phyloP scores from a whole-genome alignment of 495 filamentous ascomycete genomes.

The Podospora anserina region DNA sequence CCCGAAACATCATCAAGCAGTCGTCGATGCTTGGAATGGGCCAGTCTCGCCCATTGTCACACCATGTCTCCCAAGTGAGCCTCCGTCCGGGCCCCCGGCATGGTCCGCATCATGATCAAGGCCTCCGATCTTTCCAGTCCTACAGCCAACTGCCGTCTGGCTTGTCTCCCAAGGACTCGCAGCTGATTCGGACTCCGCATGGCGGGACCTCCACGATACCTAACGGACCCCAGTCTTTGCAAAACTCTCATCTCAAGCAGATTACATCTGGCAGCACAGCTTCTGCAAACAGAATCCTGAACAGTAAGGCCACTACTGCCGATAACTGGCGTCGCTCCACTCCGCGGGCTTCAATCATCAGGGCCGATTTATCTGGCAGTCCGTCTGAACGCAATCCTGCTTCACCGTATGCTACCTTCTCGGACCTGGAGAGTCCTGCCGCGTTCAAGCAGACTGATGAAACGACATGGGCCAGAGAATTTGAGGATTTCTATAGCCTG shows the following conservation, averaged over 20 bases:
- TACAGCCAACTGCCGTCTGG: not conserved
- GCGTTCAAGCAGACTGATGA: not conserved
- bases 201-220: not conserved
- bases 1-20: slow-evolving; percentile 5
- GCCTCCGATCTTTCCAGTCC: too few relatives aligned
- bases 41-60: not conserved
- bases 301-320: not conserved
- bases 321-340: not conserved
- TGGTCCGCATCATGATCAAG: not conserved
- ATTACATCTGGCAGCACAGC: too few relatives aligned
- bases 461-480: slow-evolving; percentile 12
- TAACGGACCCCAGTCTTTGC: not conserved
- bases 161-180: not conserved
- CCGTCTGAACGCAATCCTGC: not conserved
- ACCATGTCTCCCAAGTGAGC: not conserved
- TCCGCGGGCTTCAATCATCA: not conserved
- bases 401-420: not conserved
- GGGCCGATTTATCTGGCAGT: not conserved
- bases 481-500: slow-evolving; percentile 25
- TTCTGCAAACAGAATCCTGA: not conserved
- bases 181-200: not conserved
- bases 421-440: not conserved
- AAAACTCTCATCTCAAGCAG: not conserved
- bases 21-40: not conserved
- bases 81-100: not conserved